These are phyloP conservation scores for Mycosphaerella arachidis DNA, from an alignment of 2,329 filamentous ascomycete species.

Conservation along the genomic window DNA sequence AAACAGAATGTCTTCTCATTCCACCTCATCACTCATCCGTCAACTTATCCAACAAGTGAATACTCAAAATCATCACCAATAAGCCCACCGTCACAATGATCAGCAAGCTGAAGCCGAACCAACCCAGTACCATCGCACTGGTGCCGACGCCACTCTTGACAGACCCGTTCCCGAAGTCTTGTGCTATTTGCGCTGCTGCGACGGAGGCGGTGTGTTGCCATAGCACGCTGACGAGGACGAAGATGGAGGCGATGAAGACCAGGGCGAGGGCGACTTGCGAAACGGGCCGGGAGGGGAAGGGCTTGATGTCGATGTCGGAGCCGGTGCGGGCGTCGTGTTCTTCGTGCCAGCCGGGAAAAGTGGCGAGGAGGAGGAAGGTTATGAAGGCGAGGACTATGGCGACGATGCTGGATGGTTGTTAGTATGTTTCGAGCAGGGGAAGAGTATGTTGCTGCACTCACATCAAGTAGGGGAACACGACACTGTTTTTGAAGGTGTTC, in stretches of 20 bases:
- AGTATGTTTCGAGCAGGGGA: background rate
- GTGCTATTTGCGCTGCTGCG: constrained; percentile 85
- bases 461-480: constrained; percentile 96
- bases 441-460: constrained; percentile 38
- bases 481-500: constrained; percentile 94
- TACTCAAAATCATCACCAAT: constrained; percentile 94
- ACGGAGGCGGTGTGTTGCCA: constrained; percentile 98
- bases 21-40: constrained; percentile 38
- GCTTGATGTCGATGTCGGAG: constrained; percentile 84
- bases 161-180: constrained; percentile 86
- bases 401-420: constrained; percentile 64
- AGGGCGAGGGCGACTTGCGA: constrained; percentile 90
- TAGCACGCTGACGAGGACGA: constrained; percentile 63
- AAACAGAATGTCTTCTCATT: background rate
- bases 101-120: constrained; percentile 93
- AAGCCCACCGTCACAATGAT: constrained; percentile 93
- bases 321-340: constrained; percentile 71
- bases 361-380: constrained; percentile 89
- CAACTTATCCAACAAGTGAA: constrained; percentile 67
- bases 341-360: constrained; percentile 96
- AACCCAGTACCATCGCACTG: constrained; percentile 92
- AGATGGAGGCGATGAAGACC: constrained; percentile 69
- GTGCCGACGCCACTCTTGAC: constrained; percentile 86
- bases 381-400: constrained; percentile 96
- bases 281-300: constrained; percentile 86